phyloP scores from a whole-genome alignment of 2,329 filamentous ascomycete genomes.

The Penicillium vulpinum region DNA sequence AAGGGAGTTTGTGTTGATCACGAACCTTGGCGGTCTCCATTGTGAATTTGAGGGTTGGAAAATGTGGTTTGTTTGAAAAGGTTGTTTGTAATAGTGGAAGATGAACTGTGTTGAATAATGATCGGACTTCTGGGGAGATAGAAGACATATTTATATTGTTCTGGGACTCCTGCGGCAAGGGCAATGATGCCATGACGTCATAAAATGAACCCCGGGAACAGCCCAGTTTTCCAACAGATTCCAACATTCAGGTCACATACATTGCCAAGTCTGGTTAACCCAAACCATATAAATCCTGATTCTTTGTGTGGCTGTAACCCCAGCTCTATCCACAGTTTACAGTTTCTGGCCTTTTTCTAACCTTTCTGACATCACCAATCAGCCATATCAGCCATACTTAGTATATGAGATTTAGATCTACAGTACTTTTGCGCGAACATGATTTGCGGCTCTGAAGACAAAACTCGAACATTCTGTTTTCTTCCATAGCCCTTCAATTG shows the following conservation, averaged over 20 bases:
- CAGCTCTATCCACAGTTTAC: not conserved
- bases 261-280: not conserved
- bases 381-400: too few relatives aligned
- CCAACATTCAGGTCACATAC: not conserved
- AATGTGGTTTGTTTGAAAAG: not conserved
- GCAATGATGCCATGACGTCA: slow-evolving; percentile 7
- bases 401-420: not conserved
- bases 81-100: not conserved
- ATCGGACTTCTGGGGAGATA: too few relatives aligned
- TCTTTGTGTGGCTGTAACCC: not conserved
- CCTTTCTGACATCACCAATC: not conserved
- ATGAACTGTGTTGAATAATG: not conserved
- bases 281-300: not conserved
- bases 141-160: slow-evolving; percentile 3
- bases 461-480: not conserved
- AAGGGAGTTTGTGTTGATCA: not conserved
- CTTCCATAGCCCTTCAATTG: not conserved
- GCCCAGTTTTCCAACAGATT: not conserved
- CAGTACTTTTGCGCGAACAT: not conserved
- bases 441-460: not conserved
- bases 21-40: slow-evolving; percentile 26
- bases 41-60: slow-evolving; percentile 1
- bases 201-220: not conserved
- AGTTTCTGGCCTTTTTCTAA: not conserved
- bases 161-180: not conserved